phyloP scores from a whole-genome alignment of 305 asterid genomes.

The Striga hermonthica region DNA sequence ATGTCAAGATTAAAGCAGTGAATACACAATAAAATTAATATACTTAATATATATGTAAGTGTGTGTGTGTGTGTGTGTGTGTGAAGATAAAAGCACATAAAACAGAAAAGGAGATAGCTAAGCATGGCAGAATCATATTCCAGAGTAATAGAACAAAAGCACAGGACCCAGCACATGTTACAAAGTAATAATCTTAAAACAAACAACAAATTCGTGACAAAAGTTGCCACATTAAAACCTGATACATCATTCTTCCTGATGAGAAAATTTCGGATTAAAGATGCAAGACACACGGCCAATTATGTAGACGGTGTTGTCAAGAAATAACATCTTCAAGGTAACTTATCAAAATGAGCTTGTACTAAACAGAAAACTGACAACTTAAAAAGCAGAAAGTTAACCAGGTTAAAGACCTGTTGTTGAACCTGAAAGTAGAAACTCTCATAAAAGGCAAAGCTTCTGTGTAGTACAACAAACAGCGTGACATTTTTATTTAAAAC shows the following conservation, averaged over 20 bases:
- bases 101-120: constrained; percentile 14
- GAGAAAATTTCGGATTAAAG: not conserved
- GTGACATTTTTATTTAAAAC: not conserved
- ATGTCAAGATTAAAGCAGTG: constrained; percentile 24
- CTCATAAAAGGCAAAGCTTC: not conserved
- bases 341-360: constrained; percentile 5
- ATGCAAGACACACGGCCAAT: constrained; percentile 21
- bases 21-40: constrained; percentile 17
- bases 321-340: constrained; percentile 11
- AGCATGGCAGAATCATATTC: constrained; percentile 22
- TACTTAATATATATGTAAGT: no score
- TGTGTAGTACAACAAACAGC: not conserved
- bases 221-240: constrained; percentile 5
- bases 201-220: not conserved
- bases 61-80: no score
- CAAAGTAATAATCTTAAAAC: not conserved
- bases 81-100: constrained; percentile 21
- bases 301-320: constrained; percentile 7
- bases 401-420: constrained; percentile 7
- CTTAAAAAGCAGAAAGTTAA: constrained; percentile 3
- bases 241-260: constrained; percentile 6
- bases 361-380: not conserved
- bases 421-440: constrained; percentile 18
- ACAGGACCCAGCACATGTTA: constrained; percentile 15
- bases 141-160: constrained; percentile 17